Conservation (phyloP, 768 basidiomycete genomes). For the Termitomyces sp. region DNA sequence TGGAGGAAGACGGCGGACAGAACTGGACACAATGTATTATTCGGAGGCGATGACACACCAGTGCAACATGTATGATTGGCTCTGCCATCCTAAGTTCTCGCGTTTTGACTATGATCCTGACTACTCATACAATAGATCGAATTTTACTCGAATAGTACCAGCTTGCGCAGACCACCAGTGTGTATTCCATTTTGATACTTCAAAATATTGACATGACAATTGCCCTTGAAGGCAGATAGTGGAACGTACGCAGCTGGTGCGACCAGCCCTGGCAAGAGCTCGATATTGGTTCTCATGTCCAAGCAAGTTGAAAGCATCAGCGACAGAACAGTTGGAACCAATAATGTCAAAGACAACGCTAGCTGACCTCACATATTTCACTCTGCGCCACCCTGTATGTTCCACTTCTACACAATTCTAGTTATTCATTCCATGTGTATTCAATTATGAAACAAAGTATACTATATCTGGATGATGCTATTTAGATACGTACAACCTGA, state of each 20-base stretch:
- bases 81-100: too few species aligned
- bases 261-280: neutral
- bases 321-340: neutral
- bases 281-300: neutral
- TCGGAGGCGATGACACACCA: constrained; percentile 3
- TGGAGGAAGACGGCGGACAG: constrained; percentile 13
- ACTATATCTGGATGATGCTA: too few species aligned
- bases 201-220: neutral
- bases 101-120: neutral
- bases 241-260: constrained; percentile 6
- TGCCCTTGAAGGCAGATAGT: neutral
- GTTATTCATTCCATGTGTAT: too few species aligned
- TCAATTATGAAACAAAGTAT: too few species aligned
- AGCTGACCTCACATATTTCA: too few species aligned
- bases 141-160: neutral
- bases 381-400: too few species aligned
- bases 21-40: constrained; percentile 14
- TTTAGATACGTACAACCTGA: too few species aligned
- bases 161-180: neutral
- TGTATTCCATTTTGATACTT: neutral
- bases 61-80: constrained; percentile 3
- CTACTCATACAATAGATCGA: neutral
- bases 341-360: too few species aligned
- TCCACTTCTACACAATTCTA: too few species aligned
- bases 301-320: neutral